Evolutionary conservation across 371 early-diverging fungal genomes (phyloP).

Genomic region (Catenaria anguillulae): DNA sequence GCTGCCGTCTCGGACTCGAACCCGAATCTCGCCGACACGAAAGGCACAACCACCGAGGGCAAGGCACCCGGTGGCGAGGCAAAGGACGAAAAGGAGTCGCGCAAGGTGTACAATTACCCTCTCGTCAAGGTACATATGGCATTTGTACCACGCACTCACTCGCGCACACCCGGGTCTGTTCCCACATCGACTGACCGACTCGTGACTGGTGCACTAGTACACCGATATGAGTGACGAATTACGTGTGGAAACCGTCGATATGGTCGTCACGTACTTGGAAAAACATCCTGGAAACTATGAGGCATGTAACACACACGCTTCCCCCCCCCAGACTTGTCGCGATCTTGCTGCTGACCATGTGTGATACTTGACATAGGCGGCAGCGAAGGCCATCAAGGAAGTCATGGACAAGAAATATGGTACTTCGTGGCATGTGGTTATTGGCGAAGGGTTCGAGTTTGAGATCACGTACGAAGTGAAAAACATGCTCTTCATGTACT

Average conservation of each 20-base stretch:
- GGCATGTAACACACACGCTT: too few species aligned
- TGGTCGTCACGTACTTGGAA: conserved; percentile 36
- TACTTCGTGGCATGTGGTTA: conserved; percentile 33
- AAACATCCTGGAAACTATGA: conserved; percentile 36
- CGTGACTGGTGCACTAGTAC: conserved; percentile 12
- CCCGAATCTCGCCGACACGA: conserved; percentile 3
- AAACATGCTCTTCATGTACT: conserved; percentile 34
- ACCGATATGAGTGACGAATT: conserved; percentile 35
- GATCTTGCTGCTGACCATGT: too few species aligned
- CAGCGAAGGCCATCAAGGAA: conserved; percentile 34
- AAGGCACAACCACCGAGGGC: background rate
- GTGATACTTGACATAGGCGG: conserved; percentile 16
- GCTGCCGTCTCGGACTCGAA: conserved; percentile 5
- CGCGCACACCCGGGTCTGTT: too few species aligned
- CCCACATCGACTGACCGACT: background rate
- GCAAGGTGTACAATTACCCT: conserved; percentile 32
- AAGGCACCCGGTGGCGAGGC: background rate
- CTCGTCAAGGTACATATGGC: conserved; percentile 24
- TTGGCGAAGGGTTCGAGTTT: conserved; percentile 40
- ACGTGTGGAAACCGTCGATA: conserved; percentile 30
- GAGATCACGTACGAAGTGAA: conserved; percentile 36
- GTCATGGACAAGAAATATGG: conserved; percentile 38
- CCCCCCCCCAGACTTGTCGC: background rate
- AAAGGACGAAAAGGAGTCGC: conserved; percentile 11
- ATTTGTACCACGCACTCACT: too few species aligned